These are phyloP conservation scores for Citrullus amarus DNA, from an alignment of 306 rosid species.

Conservation along the genomic window DNA sequence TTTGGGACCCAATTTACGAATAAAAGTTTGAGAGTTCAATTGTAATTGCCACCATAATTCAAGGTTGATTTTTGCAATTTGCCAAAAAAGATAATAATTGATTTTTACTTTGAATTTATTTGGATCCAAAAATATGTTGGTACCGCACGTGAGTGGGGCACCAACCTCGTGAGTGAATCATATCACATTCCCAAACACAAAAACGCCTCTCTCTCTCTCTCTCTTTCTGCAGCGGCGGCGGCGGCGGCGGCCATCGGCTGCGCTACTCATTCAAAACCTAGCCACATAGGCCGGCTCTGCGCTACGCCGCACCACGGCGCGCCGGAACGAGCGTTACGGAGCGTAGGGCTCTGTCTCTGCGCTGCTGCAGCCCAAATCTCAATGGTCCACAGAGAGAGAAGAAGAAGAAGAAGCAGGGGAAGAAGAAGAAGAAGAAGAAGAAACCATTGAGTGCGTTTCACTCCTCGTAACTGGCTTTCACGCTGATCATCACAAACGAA, in stretches of 20 bases:
- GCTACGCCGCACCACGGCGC: background rate
- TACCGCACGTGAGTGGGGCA: background rate
- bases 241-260: constrained; percentile 1
- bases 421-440: background rate
- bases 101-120: background rate
- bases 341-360: background rate
- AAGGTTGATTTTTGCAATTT: too few species aligned
- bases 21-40: too few species aligned
- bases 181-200: constrained; percentile 1
- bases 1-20: too few species aligned
- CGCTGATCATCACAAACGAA: background rate
- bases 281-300: background rate
- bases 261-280: background rate
- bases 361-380: constrained; percentile 37
- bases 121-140: background rate
- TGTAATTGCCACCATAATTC: too few species aligned
- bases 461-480: constrained; percentile 4
- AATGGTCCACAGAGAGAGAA: constrained; percentile 19
- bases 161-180: constrained; percentile 2
- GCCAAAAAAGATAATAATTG: too few species aligned
- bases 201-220: background rate
- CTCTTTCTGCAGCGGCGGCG: background rate
- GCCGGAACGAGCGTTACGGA: background rate
- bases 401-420: background rate
- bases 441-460: background rate